Base-by-base conservation (phyloP, 1,284 basidiomycete genomes). In the Ustilago nuda region DNA sequence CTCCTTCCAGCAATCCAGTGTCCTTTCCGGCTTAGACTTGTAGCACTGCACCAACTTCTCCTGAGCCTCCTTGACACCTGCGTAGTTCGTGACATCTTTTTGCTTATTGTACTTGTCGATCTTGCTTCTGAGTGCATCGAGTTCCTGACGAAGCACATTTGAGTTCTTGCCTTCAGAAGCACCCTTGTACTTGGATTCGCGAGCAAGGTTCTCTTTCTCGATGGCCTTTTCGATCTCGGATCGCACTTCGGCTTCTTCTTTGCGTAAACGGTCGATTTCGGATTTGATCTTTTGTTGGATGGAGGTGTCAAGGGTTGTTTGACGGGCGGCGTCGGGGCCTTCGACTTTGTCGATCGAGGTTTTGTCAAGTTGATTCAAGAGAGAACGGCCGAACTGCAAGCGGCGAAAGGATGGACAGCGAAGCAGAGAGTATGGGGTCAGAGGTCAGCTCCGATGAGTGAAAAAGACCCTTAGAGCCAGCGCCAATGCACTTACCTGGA, bases 1-100 rank as follows among this genome's bases (percentile, higher is more conserved):
- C 81, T 93, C 90, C 70, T 88, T 88, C 91, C 91, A 93, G 86
- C 93, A 94, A 76, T 94, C 90, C 48, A 94, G 86, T 27, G 92
- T 88, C 6, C 88, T 89, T 0, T 87, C 86, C 6, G 87, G 84
- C 80, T 93, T 89, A 70, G 88, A 92, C 93, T 86, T 89, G 87
- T 93, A 94, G 85, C 93, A 94, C 51, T 89, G 87, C 5, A 91
- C 88, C 36, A 94, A 88, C 27, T 89, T 90, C 71, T 90, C 89
- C 39, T 90, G 88, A 43, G 88, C 88, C 35, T 88, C 87, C 82
- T 90, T 90, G 13, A 92, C 89, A 46, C 88, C 88, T 2, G 90
- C 88, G 64, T 89, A 89, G 61, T 90, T 89, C 9, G 86, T 85
- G 11, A 92, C 87, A 61, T 89, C 88, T 69, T 88, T 89, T 60